phyloP scores from a whole-genome alignment of 768 basidiomycete genomes.

The Hygrocybe punicea region DNA sequence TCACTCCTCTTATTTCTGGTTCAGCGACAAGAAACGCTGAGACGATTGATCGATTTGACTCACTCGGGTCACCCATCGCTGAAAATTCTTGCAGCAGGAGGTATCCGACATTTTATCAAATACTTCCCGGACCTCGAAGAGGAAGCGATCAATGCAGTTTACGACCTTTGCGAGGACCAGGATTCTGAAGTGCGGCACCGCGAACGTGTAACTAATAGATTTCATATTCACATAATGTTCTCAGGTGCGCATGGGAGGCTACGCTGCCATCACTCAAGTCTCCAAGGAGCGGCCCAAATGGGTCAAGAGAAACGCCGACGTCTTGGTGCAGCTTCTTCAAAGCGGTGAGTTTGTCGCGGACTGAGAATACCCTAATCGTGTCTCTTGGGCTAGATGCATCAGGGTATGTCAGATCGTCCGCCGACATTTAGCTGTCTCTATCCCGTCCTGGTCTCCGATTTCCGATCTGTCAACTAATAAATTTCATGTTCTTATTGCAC shows the following conservation, averaged over 20 bases:
- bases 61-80: constrained; percentile 45
- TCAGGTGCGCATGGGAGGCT: constrained; percentile 69
- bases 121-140: constrained; percentile 73
- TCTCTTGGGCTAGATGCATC: not conserved
- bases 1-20: not conserved
- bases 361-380: not conserved
- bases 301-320: constrained; percentile 71
- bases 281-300: constrained; percentile 50
- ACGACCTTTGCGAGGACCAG: constrained; percentile 74
- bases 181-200: constrained; percentile 40
- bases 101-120: constrained; percentile 57
- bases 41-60: constrained; percentile 51
- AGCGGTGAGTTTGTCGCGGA: constrained; percentile 49
- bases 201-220: not conserved
- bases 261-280: constrained; percentile 52
- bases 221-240: constrained; percentile 5
- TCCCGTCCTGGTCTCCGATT: not conserved
- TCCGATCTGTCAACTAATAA: not conserved
- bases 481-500: not conserved
- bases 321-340: constrained; percentile 70
- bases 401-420: not conserved
- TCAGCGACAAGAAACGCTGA: constrained; percentile 53
- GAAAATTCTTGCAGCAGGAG: constrained; percentile 56
- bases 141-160: constrained; percentile 71
- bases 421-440: not conserved